phyloP scores from a whole-genome alignment of 257 asterid genomes.

The Sherardia arvensis region DNA sequence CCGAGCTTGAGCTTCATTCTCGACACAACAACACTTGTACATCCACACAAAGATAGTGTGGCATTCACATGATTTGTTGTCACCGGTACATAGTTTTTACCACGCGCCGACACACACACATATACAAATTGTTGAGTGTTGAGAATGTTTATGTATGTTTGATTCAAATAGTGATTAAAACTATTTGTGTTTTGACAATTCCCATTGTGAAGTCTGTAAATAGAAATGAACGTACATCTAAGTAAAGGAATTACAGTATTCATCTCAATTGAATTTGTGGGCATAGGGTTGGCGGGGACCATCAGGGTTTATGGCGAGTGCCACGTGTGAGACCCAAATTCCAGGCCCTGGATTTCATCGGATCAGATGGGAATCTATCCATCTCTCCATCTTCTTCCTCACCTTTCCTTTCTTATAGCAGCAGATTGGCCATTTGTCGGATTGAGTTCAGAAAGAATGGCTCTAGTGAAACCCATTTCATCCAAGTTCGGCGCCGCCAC shows the following conservation, averaged over 20 bases:
- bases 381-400: neutral
- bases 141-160: no score
- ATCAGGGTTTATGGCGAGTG: neutral
- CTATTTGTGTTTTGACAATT: no score
- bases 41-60: neutral
- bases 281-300: neutral
- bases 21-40: neutral
- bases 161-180: no score
- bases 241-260: no score
- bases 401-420: neutral
- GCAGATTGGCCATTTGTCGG: neutral
- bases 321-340: constrained; percentile 50
- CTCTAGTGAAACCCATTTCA: constrained; percentile 55
- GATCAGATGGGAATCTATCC: constrained; percentile 41
- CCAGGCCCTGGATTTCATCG: constrained; percentile 41
- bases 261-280: neutral
- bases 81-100: neutral
- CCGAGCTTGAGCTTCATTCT: no score
- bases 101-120: no score
- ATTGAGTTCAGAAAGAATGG: constrained; percentile 28
- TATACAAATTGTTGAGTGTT: neutral
- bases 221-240: no score
- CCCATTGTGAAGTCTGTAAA: no score
- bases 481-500: constrained; percentile 33
- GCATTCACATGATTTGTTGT: neutral